Evolutionary conservation across 2,329 filamentous ascomycete genomes (phyloP), one percentile per base, ranked within the genome.

Genomic region (Parascedosporium putredinis): DNA sequence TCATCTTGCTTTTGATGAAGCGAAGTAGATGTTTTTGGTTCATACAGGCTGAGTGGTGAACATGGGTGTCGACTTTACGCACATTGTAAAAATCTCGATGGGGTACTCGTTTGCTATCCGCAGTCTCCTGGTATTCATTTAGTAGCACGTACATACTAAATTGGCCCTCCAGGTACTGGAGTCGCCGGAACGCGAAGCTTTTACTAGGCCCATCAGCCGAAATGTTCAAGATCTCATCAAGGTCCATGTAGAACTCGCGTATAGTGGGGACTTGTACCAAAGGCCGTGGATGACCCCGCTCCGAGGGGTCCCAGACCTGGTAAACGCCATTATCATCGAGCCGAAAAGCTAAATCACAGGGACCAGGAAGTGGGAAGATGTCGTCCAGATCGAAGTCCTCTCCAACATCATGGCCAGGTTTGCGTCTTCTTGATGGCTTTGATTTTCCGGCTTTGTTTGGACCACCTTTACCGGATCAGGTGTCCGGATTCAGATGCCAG

Each of bases 1-100:
- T 97, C 88, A 98, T 96, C 70, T 98, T 98, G 68, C 89, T 95
- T 69, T 98, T 98, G 73, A 98, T 98, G 68, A 98, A 98, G 50
- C 93, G 88, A 53, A 98, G 73, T 51, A 98, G 71, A 75, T 98
- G 93, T 69, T 98, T 98, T 67, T 98, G 93, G 63, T 98, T 98
- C 93, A 98, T 98, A 65, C 93, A 98, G 22, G 93, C 93, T 14
- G 93, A 98, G 66, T 98, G 93, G 64, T 98, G 93, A 58, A 98
- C 93, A 75, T 98, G 93, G 7, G 93, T 98, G 63, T 98, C 93
- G 47, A 98, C 93, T 66, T 98, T 98, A 62, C 93, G 80, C 45
- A 98, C 93, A 62, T 98, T 98, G 73, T 98, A 98, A 63, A 98
- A 98, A 67, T 98, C 93, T 71, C 93, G 83, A 67, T 98, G 93